These are phyloP conservation scores for Gentiana dahurica DNA, from an alignment of 257 asterid species.

Conservation along the genomic window DNA sequence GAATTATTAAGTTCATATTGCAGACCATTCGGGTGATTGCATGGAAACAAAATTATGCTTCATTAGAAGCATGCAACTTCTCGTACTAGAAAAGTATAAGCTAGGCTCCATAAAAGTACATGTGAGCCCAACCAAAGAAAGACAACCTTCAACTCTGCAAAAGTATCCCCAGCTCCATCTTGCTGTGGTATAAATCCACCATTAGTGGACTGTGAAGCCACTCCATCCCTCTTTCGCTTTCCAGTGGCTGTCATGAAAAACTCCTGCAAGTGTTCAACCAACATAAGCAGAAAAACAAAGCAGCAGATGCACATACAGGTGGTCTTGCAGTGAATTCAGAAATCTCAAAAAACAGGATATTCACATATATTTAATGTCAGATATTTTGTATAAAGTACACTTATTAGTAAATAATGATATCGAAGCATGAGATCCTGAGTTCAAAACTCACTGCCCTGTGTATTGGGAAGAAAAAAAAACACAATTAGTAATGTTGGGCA, in stretches of 20 bases:
- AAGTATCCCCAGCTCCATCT: slow-evolving; percentile 77
- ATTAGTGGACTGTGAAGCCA: slow-evolving; percentile 49
- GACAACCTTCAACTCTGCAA: slow-evolving; percentile 41
- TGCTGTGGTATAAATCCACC: slow-evolving; percentile 93
- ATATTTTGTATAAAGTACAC: too few species aligned
- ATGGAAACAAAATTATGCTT: not conserved
- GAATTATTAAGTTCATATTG: not conserved
- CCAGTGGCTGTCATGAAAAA: slow-evolving; percentile 59
- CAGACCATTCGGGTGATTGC: not conserved
- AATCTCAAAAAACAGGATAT: not conserved
- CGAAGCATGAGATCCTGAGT: too few species aligned
- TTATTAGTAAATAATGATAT: too few species aligned
- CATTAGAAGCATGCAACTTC: not conserved
- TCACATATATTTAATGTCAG: not conserved
- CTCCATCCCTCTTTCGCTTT: slow-evolving; percentile 80
- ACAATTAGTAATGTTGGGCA: too few species aligned
- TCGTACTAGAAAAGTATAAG: not conserved
- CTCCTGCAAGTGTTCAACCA: slow-evolving; percentile 40
- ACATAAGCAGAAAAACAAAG: not conserved
- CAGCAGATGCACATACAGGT: not conserved
- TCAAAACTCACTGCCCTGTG: too few species aligned
- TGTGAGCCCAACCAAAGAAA: slow-evolving; percentile 1
- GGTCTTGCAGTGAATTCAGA: not conserved
- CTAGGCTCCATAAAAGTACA: not conserved
- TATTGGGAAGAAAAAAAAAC: not conserved